A percentile compares a stretch with the other conserved stretches of the same genome.
These are phyloP conservation scores for Rhizopogon roseolus DNA, from an alignment of 768 basidiomycete genomes.

Conservation along the genomic window DNA sequence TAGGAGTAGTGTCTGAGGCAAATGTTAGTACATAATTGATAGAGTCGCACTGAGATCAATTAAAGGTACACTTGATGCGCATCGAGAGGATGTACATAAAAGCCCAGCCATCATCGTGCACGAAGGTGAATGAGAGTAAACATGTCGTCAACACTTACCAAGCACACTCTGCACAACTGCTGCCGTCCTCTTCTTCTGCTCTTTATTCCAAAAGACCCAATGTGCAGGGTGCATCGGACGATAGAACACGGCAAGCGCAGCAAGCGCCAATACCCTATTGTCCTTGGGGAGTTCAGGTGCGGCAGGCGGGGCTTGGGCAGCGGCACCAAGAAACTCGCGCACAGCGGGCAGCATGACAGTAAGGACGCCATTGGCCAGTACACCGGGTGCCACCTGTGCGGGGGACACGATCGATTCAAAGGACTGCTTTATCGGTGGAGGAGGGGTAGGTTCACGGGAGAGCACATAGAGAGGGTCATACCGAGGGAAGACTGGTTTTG, in stretches of 20 bases:
- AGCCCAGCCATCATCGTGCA: background rate
- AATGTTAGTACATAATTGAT: background rate
- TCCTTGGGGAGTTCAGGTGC: conserved; percentile 37
- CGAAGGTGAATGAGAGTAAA: background rate
- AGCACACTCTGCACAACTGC: conserved; percentile 48
- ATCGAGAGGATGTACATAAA: background rate
- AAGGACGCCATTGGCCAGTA: conserved; percentile 35
- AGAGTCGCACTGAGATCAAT: background rate
- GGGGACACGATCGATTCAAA: conserved; percentile 14
- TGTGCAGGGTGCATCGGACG: conserved; percentile 51
- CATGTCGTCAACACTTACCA: conserved; percentile 34
- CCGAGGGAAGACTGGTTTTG: conserved; percentile 22
- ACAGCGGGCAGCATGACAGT: conserved; percentile 47
- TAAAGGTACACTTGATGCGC: background rate
- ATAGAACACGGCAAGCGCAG: conserved; percentile 57
- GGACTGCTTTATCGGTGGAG: conserved; percentile 13
- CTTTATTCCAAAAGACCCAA: conserved; percentile 61
- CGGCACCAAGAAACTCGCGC: conserved; percentile 39
- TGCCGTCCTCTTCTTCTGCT: conserved; percentile 44
- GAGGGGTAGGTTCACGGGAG: conserved; percentile 15
- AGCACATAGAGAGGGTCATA: conserved; percentile 28
- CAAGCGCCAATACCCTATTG: conserved; percentile 46
- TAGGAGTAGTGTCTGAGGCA: conserved; percentile 21
- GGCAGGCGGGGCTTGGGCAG: conserved; percentile 32
- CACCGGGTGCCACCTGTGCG: conserved; percentile 28